Evolutionary conservation across 257 asterid genomes (phyloP).

Genomic region (Rehmannia glutinosa): DNA sequence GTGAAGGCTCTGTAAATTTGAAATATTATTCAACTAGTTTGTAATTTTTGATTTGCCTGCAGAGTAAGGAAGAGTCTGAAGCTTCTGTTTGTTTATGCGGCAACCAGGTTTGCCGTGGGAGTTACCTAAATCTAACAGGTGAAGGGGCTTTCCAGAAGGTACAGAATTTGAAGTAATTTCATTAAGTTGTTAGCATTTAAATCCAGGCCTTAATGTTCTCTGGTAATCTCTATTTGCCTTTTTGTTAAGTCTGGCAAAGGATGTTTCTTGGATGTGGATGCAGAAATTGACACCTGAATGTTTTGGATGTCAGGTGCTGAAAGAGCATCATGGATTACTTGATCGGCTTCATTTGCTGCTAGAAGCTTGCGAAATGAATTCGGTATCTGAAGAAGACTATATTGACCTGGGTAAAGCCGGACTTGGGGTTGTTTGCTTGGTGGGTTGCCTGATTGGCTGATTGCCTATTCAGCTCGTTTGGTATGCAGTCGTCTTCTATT

Average conservation of each 20-base stretch:
- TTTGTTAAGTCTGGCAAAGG: neutral
- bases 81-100: slow-evolving; percentile 99
- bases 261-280: neutral
- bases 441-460: slow-evolving; percentile 96
- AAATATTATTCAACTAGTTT: neutral
- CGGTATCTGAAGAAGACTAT: slow-evolving; percentile 94
- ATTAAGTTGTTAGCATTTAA: neutral
- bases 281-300: slow-evolving; percentile 8
- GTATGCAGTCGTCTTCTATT: slow-evolving; percentile 36
- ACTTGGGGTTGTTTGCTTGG: slow-evolving; percentile 97
- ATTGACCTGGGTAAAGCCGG: slow-evolving; percentile 94
- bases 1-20: slow-evolving; percentile 9
- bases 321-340: slow-evolving; percentile 84
- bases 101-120: slow-evolving; percentile 98
- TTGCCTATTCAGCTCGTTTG: slow-evolving; percentile 90
- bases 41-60: slow-evolving; percentile 29
- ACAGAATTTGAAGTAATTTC: slow-evolving; percentile 18
- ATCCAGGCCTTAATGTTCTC: neutral
- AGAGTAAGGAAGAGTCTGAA: slow-evolving; percentile 99
- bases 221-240: neutral
- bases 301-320: slow-evolving; percentile 59
- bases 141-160: slow-evolving; percentile 98
- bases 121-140: slow-evolving; percentile 89
- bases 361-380: slow-evolving; percentile 91
- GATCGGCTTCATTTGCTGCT: slow-evolving; percentile 75